Base-by-base conservation (phyloP, 805 yeast genomes). In the Ogataea salicorniae region DNA sequence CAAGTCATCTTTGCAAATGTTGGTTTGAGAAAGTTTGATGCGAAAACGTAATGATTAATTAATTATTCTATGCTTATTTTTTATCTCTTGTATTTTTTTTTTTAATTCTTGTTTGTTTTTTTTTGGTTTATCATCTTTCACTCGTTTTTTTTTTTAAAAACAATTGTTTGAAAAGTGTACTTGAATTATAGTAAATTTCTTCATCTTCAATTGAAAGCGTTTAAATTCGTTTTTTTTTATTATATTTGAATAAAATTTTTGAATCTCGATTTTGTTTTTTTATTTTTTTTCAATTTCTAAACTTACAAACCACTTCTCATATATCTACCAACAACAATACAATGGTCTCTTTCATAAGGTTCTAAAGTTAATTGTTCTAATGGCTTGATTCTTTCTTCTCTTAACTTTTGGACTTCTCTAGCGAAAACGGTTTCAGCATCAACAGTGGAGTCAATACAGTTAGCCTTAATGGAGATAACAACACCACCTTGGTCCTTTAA, bases 341-440 rank as follows among this genome's bases (percentile, higher is more conserved):
- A 92, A 78, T 94, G 99, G 70, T 94, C 99, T 80, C 99, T 89
- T 81, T 94, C 99, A 76, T 94, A 94, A 72, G 99, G 99, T 80
- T 92, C 99, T 73, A 94, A 81, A 46, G 99, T 94, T 73, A 94
- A 83, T 80, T 94, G 99, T 76, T 94, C 99, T 67, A 91, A 76
- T 56, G 99, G 99, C 77, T 94, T 94, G 73, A 94, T 87, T 73
- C 96, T 85, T 80, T 94, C 99, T 75, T 92, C 98, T 76, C 99
- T 84, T 75, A 94, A 83, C 74, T 94, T 94, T 76, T 94, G 97
- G 51, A 94, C 97, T 78, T 94, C 99, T 79, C 98, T 88, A 53
- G 99, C 98, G 68, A 94, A 94, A 56, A 94, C 99, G 52, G 97
- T 91, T 80, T 94, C 98, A 58, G 99, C 99, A 70, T 91, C 98